phyloP scores from a whole-genome alignment of 2,329 filamentous ascomycete genomes.

The Colletotrichum graminicola region DNA sequence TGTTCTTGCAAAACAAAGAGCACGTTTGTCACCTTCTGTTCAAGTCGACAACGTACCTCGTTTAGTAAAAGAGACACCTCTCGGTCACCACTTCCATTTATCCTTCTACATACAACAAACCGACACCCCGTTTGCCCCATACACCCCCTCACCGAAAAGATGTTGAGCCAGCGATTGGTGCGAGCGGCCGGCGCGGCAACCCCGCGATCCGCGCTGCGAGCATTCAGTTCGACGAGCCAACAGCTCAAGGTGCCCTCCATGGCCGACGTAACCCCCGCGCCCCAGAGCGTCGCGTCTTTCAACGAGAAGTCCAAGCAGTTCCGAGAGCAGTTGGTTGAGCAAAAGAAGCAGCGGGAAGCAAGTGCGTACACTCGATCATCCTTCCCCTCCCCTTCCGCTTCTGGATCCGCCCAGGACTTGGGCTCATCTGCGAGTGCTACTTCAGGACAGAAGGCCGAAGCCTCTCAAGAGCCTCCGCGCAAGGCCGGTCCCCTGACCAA shows the following conservation, averaged over 20 bases:
- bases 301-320: slow-evolving; percentile 87
- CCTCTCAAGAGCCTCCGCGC: slow-evolving; percentile 69
- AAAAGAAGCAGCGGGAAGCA: slow-evolving; percentile 86
- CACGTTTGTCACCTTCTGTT: slow-evolving; percentile 32
- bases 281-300: slow-evolving; percentile 80
- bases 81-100: slow-evolving; percentile 25
- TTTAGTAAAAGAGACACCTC: slow-evolving; percentile 34
- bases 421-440: slow-evolving; percentile 74
- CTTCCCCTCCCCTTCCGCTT: slow-evolving; percentile 53
- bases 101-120: slow-evolving; percentile 5
- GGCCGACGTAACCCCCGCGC: slow-evolving; percentile 79
- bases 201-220: slow-evolving; percentile 63
- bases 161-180: slow-evolving; percentile 65
- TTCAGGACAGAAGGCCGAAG: slow-evolving; percentile 69
- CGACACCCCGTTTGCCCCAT: slow-evolving; percentile 25
- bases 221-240: slow-evolving; percentile 68
- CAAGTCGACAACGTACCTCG: slow-evolving; percentile 20
- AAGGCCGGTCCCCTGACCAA: slow-evolving; percentile 82
- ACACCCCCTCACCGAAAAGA: slow-evolving; percentile 50
- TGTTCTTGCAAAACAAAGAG: slow-evolving; percentile 41
- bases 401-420: slow-evolving; percentile 60
- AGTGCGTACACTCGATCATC: slow-evolving; percentile 70
- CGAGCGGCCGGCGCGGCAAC: slow-evolving; percentile 58
- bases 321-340: slow-evolving; percentile 82
- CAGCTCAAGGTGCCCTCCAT: slow-evolving; percentile 76